phyloP scores from a whole-genome alignment of 495 filamentous ascomycete genomes.

The Xylaria venustula region DNA sequence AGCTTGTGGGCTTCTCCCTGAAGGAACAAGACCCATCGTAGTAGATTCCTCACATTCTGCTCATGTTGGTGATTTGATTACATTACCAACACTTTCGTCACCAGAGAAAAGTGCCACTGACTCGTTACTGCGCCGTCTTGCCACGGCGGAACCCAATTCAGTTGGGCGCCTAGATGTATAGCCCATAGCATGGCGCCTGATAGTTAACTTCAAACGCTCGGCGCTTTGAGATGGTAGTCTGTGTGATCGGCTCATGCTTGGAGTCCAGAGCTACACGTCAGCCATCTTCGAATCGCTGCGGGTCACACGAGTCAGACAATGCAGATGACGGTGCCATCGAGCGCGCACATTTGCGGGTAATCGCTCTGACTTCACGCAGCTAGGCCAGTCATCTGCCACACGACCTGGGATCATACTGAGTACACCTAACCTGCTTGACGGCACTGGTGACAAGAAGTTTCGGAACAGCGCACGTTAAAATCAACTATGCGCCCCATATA shows the following conservation, averaged over 20 bases:
- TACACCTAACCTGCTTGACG: background rate
- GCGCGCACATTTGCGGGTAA: background rate
- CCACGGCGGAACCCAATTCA: conserved; percentile 1
- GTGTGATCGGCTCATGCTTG: background rate
- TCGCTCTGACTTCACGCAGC: background rate
- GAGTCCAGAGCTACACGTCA: conserved; percentile 4
- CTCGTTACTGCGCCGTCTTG: background rate
- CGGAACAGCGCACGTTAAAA: too few species aligned
- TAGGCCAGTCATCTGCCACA: background rate
- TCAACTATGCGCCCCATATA: too few species aligned
- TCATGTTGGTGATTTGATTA: background rate
- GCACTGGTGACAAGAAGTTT: background rate
- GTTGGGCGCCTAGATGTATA: background rate
- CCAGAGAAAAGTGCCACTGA: background rate
- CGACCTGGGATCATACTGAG: background rate
- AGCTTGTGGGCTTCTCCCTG: too few species aligned
- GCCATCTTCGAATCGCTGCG: conserved; percentile 3
- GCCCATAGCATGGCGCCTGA: background rate
- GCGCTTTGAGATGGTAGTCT: background rate
- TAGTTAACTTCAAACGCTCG: background rate
- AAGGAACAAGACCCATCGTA: too few species aligned
- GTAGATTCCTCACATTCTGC: too few species aligned
- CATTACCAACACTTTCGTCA: background rate
- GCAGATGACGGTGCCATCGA: background rate
- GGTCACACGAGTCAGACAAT: conserved; percentile 12